A percentile compares a stretch with the other conserved stretches of the same genome.
phyloP scores from a whole-genome alignment of 2,329 filamentous ascomycete species.

The Verticillium longisporum region DNA sequence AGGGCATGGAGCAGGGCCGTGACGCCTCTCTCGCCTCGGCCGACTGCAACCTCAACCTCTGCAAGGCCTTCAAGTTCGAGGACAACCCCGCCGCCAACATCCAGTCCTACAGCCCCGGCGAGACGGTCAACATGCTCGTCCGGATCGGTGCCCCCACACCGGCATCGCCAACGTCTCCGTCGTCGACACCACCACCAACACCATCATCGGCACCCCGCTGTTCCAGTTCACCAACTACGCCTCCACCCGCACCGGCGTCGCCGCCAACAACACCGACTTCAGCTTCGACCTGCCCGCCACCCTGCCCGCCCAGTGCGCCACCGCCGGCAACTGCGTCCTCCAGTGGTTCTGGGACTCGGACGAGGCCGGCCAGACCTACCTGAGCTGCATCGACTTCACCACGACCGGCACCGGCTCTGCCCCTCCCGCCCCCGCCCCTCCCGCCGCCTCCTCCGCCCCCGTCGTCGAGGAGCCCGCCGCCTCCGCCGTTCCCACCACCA shows the following conservation, averaged over 20 bases:
- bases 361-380: conserved; percentile 54
- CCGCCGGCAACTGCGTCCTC: conserved; percentile 41
- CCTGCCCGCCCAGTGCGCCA: conserved; percentile 37
- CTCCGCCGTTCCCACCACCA: conserved; percentile 4
- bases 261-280: conserved; percentile 31
- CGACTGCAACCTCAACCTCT: conserved; percentile 28
- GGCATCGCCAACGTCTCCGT: conserved; percentile 31
- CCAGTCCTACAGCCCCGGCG: conserved; percentile 20
- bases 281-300: conserved; percentile 46
- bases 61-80: conserved; percentile 23
- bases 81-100: conserved; percentile 19
- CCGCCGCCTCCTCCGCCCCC: not conserved
- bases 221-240: conserved; percentile 35
- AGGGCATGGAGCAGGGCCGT: conserved; percentile 25
- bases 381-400: conserved; percentile 54
- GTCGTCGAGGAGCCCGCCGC: not conserved
- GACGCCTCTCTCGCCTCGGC: conserved; percentile 14
- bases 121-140: conserved; percentile 28
- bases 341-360: conserved; percentile 58
- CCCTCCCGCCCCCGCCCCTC: not conserved
- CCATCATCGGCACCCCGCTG: conserved; percentile 1
- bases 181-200: conserved; percentile 1
- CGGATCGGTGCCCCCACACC: conserved; percentile 28
- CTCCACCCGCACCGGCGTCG: conserved; percentile 10
- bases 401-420: conserved; percentile 6